These are phyloP conservation scores for Tritrichomonas foetus DNA, from an alignment of 208 protist genomes.

Conservation along the genomic window DNA sequence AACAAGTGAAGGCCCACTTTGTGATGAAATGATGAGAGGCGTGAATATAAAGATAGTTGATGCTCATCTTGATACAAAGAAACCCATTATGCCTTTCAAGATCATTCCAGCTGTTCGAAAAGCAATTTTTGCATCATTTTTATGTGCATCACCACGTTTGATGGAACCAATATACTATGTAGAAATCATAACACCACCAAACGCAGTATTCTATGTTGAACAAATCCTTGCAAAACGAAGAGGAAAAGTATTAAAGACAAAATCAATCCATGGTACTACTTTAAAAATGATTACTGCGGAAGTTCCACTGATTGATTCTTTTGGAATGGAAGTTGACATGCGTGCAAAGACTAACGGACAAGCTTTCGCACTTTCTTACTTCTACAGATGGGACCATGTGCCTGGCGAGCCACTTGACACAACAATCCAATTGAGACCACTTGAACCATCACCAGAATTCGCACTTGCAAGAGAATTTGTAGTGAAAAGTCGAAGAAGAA, in stretches of 20 bases:
- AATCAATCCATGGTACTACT: conserved; percentile 84
- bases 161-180: conserved; percentile 92
- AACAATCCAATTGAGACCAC: conserved; percentile 76
- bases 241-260: conserved; percentile 71
- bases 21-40: conserved; percentile 84
- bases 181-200: conserved; percentile 78
- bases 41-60: conserved; percentile 65
- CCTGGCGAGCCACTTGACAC: conserved; percentile 96
- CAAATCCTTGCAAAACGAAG: conserved; percentile 67
- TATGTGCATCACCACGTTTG: conserved; percentile 83
- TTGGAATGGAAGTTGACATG: conserved; percentile 97
- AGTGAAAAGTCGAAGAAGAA: conserved; percentile 74
- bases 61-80: not conserved
- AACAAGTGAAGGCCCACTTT: conserved; percentile 85
- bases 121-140: conserved; percentile 81
- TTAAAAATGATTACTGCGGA: conserved; percentile 76
- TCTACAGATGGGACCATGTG: conserved; percentile 89
- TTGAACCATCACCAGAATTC: conserved; percentile 78
- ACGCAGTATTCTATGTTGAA: conserved; percentile 70
- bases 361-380: conserved; percentile 78
- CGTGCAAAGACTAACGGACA: conserved; percentile 74
- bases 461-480: conserved; percentile 97
- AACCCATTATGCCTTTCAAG: conserved; percentile 37
- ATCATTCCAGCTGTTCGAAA: conserved; percentile 74
- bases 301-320: conserved; percentile 95